phyloP scores from a whole-genome alignment of 257 asterid genomes.

The Dorcoceras hygrometricum region DNA sequence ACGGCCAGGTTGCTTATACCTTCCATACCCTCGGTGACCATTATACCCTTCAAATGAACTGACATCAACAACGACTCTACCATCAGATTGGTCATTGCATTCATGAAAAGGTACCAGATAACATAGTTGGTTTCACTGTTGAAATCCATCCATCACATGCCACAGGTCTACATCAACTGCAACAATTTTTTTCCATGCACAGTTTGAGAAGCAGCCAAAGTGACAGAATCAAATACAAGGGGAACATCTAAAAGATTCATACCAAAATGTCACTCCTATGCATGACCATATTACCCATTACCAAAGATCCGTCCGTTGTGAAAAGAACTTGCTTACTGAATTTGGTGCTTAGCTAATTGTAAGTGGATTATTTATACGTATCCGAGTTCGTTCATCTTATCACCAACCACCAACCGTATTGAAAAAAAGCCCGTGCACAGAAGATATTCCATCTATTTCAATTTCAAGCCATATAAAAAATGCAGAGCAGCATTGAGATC shows the following conservation, averaged over 20 bases:
- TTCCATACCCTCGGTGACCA: too few relatives aligned
- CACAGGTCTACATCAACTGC: not conserved
- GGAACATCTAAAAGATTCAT: not conserved
- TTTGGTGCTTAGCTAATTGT: not conserved
- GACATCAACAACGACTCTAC: not conserved
- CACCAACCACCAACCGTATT: not conserved
- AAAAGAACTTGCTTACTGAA: not conserved
- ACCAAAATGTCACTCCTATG: not conserved
- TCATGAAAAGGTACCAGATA: too few relatives aligned
- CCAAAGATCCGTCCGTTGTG: not conserved
- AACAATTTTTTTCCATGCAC: not conserved
- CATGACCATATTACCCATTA: not conserved
- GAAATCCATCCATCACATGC: not conserved
- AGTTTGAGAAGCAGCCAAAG: too few relatives aligned
- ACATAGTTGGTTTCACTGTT: not conserved
- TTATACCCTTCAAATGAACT: not conserved
- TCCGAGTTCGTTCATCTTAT: too few relatives aligned
- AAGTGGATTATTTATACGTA: too few relatives aligned
- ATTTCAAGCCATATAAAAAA: too few relatives aligned
- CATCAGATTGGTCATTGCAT: too few relatives aligned
- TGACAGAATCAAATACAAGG: not conserved
- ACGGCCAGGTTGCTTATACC: too few relatives aligned
- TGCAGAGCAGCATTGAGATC: not conserved
- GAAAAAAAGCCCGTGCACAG: too few relatives aligned
- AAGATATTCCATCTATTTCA: too few relatives aligned